A percentile compares a stretch with the other conserved stretches of the same genome.
Conservation (phyloP, 169 alveolate genomes). For the Cryptosporidium ubiquitum region DNA sequence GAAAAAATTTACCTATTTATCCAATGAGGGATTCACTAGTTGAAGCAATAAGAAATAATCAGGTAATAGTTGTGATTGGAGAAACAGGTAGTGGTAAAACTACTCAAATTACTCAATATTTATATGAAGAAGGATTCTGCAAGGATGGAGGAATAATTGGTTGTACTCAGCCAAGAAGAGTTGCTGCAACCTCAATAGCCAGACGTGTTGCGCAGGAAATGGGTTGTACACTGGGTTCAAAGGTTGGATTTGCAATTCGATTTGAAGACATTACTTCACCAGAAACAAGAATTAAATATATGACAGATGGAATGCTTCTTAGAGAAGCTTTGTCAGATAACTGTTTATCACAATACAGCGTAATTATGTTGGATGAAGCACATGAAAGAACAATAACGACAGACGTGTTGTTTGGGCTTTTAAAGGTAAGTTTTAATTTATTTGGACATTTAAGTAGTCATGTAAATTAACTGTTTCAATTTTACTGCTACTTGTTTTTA, state of each 20-base stretch:
- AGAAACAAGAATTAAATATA: conserved; percentile 97
- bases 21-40: conserved; percentile 90
- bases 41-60: conserved; percentile 90
- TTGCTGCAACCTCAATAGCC: conserved; percentile 98
- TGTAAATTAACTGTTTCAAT: not conserved
- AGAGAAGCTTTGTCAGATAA: conserved; percentile 96
- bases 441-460: not conserved
- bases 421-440: conserved; percentile 83
- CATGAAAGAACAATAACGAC: conserved; percentile 99
- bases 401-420: conserved; percentile 96
- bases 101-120: conserved; percentile 96
- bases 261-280: conserved; percentile 97
- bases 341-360: conserved; percentile 90
- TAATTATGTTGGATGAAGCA: conserved; percentile 99
- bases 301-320: conserved; percentile 99
- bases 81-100: conserved; percentile 99
- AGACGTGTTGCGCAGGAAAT: conserved; percentile 98
- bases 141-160: conserved; percentile 91
- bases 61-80: conserved; percentile 97
- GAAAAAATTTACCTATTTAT: conserved; percentile 95
- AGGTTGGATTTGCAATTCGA: conserved; percentile 95
- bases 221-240: conserved; percentile 97
- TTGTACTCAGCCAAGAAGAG: conserved; percentile 99
- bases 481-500: not conserved
- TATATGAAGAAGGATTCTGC: conserved; percentile 93